Conservation (phyloP, 345 rosid genomes). For the Jatropha curcas region DNA sequence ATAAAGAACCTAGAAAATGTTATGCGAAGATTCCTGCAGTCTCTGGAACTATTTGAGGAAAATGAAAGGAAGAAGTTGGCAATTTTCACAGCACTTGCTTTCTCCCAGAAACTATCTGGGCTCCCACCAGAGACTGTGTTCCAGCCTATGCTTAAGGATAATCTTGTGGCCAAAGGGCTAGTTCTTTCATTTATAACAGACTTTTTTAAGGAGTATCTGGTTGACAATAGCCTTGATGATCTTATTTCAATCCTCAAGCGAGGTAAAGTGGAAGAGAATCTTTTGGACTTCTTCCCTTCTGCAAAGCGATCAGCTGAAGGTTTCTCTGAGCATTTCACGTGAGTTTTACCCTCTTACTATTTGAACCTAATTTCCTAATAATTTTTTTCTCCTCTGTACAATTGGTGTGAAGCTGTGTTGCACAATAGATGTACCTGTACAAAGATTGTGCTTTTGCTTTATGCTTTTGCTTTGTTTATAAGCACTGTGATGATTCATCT, state of each 20-base stretch:
- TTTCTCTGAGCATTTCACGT: constrained; percentile 97
- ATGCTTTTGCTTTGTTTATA: neutral
- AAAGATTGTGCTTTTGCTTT: neutral
- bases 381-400: too few relatives aligned
- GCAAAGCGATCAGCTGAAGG: constrained; percentile 80
- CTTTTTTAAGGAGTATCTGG: constrained; percentile 95
- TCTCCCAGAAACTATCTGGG: constrained; percentile 97
- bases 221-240: constrained; percentile 94
- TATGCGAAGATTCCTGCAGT: constrained; percentile 84
- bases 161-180: constrained; percentile 98
- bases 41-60: constrained; percentile 96
- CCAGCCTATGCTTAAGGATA: constrained; percentile 96
- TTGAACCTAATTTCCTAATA: neutral
- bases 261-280: constrained; percentile 93
- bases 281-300: constrained; percentile 79
- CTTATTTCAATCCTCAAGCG: constrained; percentile 87
- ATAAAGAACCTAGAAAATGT: constrained; percentile 98
- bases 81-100: constrained; percentile 93
- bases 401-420: too few relatives aligned
- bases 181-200: constrained; percentile 91
- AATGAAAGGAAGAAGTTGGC: constrained; percentile 98
- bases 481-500: neutral
- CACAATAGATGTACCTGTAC: too few relatives aligned
- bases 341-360: constrained; percentile 26
- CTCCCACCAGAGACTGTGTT: constrained; percentile 97